Conservation (phyloP, 371 early-diverging fungal species). For the Lichtheimia corymbifera region DNA sequence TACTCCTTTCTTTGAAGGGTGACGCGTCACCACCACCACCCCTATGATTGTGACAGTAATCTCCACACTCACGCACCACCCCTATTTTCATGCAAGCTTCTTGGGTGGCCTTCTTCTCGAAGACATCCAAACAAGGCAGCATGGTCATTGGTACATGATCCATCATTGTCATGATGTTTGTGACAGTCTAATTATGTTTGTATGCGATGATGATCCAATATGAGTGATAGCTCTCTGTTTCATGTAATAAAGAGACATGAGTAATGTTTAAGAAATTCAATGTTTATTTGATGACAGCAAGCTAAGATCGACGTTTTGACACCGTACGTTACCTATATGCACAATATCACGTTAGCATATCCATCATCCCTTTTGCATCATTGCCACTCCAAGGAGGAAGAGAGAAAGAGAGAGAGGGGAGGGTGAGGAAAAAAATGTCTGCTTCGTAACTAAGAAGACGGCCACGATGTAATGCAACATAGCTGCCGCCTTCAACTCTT, state of each 20-base stretch:
- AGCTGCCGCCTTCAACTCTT: slow-evolving; percentile 17
- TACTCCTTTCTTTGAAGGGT: no score
- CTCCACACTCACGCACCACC: no score
- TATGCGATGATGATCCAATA: no score
- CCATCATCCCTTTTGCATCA: background rate
- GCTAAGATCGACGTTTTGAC: background rate
- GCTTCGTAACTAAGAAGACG: slow-evolving; percentile 14
- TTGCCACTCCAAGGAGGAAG: background rate
- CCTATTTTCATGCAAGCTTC: no score
- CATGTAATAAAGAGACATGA: background rate
- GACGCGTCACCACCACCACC: no score
- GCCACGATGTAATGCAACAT: background rate
- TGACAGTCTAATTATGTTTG: no score
- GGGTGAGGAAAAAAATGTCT: slow-evolving; percentile 1
- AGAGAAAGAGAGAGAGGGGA: background rate
- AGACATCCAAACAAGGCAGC: no score
- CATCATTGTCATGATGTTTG: no score
- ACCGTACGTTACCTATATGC: background rate
- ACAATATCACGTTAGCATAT: background rate
- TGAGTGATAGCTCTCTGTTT: background rate
- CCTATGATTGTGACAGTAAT: no score
- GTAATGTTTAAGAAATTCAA: background rate
- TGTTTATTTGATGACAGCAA: background rate
- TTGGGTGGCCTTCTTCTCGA: no score
- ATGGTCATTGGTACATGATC: no score